phyloP scores from a whole-genome alignment of 257 asterid genomes.

The Agastache rugosa region DNA sequence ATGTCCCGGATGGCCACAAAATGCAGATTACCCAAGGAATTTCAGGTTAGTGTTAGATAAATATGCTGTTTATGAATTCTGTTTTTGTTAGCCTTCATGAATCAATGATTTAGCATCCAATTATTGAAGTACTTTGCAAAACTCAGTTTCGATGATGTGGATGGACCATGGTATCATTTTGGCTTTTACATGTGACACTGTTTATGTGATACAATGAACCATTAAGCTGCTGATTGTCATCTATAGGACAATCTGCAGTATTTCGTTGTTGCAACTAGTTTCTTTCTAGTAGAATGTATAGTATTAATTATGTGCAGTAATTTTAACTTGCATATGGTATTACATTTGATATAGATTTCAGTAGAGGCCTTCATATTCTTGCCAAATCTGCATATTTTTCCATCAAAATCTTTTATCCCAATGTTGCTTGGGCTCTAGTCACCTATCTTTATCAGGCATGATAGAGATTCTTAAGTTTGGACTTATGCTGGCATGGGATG shows the following conservation, averaged over 20 bases:
- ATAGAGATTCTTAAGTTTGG: not conserved
- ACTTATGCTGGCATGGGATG: not conserved
- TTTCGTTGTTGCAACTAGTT: not conserved
- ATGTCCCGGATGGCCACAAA: slow-evolving; percentile 91
- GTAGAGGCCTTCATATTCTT: not conserved
- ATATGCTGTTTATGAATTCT: slow-evolving; percentile 18
- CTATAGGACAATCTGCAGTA: not conserved
- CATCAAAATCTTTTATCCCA: slow-evolving; percentile 19
- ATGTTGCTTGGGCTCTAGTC: not conserved
- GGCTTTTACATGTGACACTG: slow-evolving; percentile 10
- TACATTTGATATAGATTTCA: slow-evolving; percentile 5
- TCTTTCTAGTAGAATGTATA: not conserved
- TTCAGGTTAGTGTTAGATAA: slow-evolving; percentile 59
- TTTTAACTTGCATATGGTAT: slow-evolving; percentile 17
- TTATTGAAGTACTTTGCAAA: slow-evolving; percentile 1
- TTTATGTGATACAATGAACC: slow-evolving; percentile 8
- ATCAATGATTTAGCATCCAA: slow-evolving; percentile 12
- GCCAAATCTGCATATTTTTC: slow-evolving; percentile 24
- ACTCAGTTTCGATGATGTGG: slow-evolving; percentile 12
- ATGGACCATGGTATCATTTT: not conserved
- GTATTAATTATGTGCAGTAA: slow-evolving; percentile 16
- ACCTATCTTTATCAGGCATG: slow-evolving; percentile 14
- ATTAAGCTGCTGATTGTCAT: slow-evolving; percentile 1
- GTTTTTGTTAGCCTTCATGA: slow-evolving; percentile 22
- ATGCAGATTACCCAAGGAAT: slow-evolving; percentile 71